Evolutionary conservation across 345 rosid species (phyloP), one percentile per base, ranked within the genome.

Genomic region (Eucalyptus pumila): DNA sequence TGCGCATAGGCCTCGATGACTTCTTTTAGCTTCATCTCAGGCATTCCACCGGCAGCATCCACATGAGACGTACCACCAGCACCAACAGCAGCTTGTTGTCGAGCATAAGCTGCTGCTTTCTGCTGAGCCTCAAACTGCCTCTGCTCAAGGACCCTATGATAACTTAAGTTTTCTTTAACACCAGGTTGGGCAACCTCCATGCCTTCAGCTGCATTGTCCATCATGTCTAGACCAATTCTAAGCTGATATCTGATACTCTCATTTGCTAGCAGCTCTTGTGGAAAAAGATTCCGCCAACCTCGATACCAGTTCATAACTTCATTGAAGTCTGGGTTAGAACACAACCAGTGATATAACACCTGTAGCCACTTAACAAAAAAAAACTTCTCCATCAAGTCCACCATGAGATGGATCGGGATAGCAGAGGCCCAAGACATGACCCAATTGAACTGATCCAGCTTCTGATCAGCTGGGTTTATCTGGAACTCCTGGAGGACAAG

Each of bases 361-460:
- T 95, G 97, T 89, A 95, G 92, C 99, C 99, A 98, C 93, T 95
- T 94, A 9, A 93, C 90, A 87, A 98, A 97, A 95, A 98, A 98
- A 91, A 94, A 94, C 89, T 95, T 94, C 91, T 93, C 98, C 98
- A 98, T 94, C 94, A 97, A 85, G 91, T 97, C 98, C 86, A 95
- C 98, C 97, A 98, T 95, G 76, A 98, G 95, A 91, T 97, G 98
- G 88, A 90, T 93, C 14, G 99, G 99, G 89, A 97, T 89, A 14
- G 94, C 99, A 56, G 97, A 92, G 86, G 97, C 95, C 99, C 99
- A 98, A 17, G 93, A 89, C 94, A 93, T 94, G 65, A 95, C 99
- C 98, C 98, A 96, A 44, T 93, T 14, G 45, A 95, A 95, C 92
- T 93, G 95, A 88, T 95, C 96, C 90, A 97, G 95, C 67, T 94